Evolutionary conservation across 257 asterid genomes (phyloP).

Genomic region (Ilex asprella): DNA sequence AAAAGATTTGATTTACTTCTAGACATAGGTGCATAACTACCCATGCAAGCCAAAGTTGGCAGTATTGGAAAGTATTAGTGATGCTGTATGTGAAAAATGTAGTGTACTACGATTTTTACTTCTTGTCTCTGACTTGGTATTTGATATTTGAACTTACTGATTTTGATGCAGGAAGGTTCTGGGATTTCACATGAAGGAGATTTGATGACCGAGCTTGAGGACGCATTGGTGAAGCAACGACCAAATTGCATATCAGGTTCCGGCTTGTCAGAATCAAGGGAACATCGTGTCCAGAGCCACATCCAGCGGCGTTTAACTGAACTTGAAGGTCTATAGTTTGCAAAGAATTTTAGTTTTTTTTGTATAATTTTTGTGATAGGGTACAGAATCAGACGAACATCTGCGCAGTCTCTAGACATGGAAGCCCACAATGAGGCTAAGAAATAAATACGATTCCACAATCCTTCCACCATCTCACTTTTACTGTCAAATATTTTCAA

Average conservation of each 20-base stretch:
- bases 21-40: no score
- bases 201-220: conserved; percentile 85
- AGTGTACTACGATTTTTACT: not conserved
- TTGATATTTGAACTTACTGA: not conserved
- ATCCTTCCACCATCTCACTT: no score
- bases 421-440: no score
- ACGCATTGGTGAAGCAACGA: conserved; percentile 64
- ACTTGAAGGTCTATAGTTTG: conserved; percentile 61
- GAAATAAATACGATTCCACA: no score
- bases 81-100: no score
- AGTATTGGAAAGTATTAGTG: not conserved
- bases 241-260: conserved; percentile 55
- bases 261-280: conserved; percentile 55
- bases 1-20: no score
- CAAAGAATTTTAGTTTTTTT: not conserved
- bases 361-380: no score
- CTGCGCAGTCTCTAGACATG: no score
- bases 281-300: conserved; percentile 52
- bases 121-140: not conserved
- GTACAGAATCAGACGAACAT: no score
- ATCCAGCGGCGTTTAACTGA: conserved; percentile 65
- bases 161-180: conserved; percentile 42
- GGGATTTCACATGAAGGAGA: conserved; percentile 59
- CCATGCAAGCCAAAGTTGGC: no score
- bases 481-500: no score